Evolutionary conservation across 495 filamentous ascomycete genomes (phyloP), one percentile per base, ranked within the genome.

Genomic region (Delitschia confertaspora): DNA sequence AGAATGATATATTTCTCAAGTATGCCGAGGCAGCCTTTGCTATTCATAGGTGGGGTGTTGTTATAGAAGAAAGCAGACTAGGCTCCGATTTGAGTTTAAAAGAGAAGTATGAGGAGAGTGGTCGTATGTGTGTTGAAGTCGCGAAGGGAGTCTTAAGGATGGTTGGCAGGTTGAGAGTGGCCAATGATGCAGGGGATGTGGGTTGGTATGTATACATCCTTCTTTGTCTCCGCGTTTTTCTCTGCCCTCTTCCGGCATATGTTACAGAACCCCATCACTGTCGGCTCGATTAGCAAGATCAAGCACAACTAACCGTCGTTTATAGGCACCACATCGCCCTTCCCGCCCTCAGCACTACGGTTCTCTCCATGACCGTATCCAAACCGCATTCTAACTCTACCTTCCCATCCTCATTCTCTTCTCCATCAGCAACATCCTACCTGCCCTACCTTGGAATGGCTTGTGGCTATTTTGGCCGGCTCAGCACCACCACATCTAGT

Each of bases 381-480:
- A 2, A n/a, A 31, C 29, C 29, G 29, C 29, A n/a, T 31, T 14
- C 16, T 31, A n/a, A n/a, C n/a, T n/a, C n/a, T n/a, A n/a, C n/a
- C 16, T 14, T 31, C 11, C 29, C 29, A 14, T 6, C 29, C 3
- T 6, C 11, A 31, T 31, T 6, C 16, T 31, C 6, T n/a, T 31
- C 29, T 2, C 29, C 29, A 31, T 31, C 16, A n/a, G 29, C 29
- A 31, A 31, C 11, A 14, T 11, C 11, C 29, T 31, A 14, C 6
- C 29, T 31, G 29, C 29, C 29, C 16, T 31, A n/a, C 29, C 29
- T 31, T 31, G 29, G 29, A 11, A 31, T 31, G 29, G 29, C 29
- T 31, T 31, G 29, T 14, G 29, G 29, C 2, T 31, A 31, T 14
- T 31, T 31, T 31, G 29, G 29, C 2, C 11, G 29, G 16, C 29